Conservation (phyloP, 805 yeast genomes). For the Nakazawaea ambrosiae region DNA sequence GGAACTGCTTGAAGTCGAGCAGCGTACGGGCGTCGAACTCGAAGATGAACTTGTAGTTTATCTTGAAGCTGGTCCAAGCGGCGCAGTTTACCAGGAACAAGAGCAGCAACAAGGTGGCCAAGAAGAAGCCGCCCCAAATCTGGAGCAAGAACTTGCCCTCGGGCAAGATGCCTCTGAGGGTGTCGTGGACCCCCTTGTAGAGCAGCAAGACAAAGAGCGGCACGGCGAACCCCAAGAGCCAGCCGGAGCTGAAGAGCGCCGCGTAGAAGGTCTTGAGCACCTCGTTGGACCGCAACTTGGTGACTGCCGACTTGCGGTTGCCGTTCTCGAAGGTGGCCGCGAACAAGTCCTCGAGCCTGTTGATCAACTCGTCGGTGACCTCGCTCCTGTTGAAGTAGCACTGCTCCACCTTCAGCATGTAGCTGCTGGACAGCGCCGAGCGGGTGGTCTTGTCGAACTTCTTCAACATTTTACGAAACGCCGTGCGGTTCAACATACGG, state of each 20-base stretch:
- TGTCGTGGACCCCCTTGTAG: conserved; percentile 31
- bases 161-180: conserved; percentile 31
- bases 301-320: conserved; percentile 64
- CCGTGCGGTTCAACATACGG: conserved; percentile 75
- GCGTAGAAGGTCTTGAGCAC: conserved; percentile 31
- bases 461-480: conserved; percentile 81
- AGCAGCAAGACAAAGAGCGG: conserved; percentile 63
- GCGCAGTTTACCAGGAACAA: conserved; percentile 64
- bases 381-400: conserved; percentile 60
- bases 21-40: conserved; percentile 72
- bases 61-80: conserved; percentile 67
- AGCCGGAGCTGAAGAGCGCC: conserved; percentile 55
- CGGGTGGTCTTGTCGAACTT: conserved; percentile 77
- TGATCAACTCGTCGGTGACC: conserved; percentile 54
- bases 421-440: conserved; percentile 34
- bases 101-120: conserved; percentile 51
- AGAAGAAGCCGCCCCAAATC: conserved; percentile 87
- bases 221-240: conserved; percentile 60
- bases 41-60: conserved; percentile 88
- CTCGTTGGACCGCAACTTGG: conserved; percentile 51
- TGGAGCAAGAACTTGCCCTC: conserved; percentile 65
- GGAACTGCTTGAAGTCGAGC: conserved; percentile 58
- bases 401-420: conserved; percentile 50
- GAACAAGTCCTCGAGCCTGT: conserved; percentile 60
- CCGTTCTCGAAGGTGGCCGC: conserved; percentile 63